phyloP scores from a whole-genome alignment of 2,329 filamentous ascomycete species.

The Fusarium succisae region DNA sequence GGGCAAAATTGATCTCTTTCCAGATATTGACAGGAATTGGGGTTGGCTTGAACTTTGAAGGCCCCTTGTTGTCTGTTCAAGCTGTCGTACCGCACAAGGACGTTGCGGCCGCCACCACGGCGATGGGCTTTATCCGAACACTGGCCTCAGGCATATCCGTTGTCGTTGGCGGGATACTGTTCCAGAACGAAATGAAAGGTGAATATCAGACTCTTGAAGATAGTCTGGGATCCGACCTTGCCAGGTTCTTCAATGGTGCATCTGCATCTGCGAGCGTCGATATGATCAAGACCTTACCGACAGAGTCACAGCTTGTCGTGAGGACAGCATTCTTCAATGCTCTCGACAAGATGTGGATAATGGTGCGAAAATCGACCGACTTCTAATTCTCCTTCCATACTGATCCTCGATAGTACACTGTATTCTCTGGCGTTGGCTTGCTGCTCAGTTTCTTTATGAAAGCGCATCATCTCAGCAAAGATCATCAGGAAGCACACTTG shows the following conservation, averaged over 20 bases:
- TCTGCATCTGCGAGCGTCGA: conserved; percentile 67
- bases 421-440: conserved; percentile 21
- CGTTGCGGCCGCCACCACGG: conserved; percentile 70
- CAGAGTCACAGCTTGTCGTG: conserved; percentile 34
- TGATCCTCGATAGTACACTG: conserved; percentile 28
- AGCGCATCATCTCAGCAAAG: conserved; percentile 35
- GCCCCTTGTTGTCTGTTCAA: conserved; percentile 71
- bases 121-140: conserved; percentile 70
- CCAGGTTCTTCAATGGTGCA: conserved; percentile 60
- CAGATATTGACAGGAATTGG: conserved; percentile 70
- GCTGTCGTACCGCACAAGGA: conserved; percentile 67
- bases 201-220: conserved; percentile 56
- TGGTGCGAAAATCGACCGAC: conserved; percentile 26
- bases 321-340: conserved; percentile 40
- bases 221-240: conserved; percentile 57
- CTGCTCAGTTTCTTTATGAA: conserved; percentile 35
- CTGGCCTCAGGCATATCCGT: conserved; percentile 71
- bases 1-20: conserved; percentile 60
- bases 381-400: background rate
- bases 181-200: conserved; percentile 72
- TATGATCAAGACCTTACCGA: conserved; percentile 50
- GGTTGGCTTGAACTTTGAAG: conserved; percentile 70
- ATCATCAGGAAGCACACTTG: conserved; percentile 33
- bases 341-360: conserved; percentile 42
- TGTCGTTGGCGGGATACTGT: conserved; percentile 75